Evolutionary conservation across 371 early-diverging fungal genomes (phyloP).

Genomic region (Mortierella sp.): DNA sequence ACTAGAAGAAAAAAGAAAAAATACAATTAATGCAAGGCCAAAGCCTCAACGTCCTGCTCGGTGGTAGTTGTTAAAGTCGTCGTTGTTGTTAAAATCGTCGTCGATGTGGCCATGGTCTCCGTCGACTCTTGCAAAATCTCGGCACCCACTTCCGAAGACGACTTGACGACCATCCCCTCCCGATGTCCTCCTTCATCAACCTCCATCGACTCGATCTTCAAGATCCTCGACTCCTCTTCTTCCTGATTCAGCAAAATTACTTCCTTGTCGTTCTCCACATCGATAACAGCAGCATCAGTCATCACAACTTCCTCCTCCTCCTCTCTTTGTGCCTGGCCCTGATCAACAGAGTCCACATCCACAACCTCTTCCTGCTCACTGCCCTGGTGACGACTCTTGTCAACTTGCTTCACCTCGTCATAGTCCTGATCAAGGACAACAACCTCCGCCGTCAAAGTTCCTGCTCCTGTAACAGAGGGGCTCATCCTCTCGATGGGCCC

Average conservation of each 20-base stretch:
- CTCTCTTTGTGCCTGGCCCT: not conserved
- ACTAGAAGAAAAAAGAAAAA: not conserved
- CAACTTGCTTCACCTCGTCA: not conserved
- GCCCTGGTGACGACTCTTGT: not conserved
- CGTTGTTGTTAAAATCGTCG: not conserved
- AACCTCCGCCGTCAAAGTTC: not conserved
- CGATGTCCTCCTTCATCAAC: not conserved
- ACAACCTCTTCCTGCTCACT: not conserved
- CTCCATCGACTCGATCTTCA: not conserved
- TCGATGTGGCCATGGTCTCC: too few relatives aligned
- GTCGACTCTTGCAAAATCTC: constrained; percentile 3
- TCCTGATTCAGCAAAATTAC: not conserved
- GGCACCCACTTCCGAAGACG: not conserved
- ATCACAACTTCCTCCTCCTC: not conserved
- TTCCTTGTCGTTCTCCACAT: not conserved
- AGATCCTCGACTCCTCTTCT: not conserved
- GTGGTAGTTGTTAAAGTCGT: not conserved
- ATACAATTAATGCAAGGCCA: constrained; percentile 8
- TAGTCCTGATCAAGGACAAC: not conserved
- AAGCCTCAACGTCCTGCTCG: not conserved
- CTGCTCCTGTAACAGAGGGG: not conserved
- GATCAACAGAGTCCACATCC: constrained; percentile 12
- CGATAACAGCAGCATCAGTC: too few relatives aligned
- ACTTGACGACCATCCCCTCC: not conserved
- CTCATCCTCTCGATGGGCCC: not conserved